Base-by-base conservation (phyloP, 257 asterid species). In the Cynanchum wilfordii region DNA sequence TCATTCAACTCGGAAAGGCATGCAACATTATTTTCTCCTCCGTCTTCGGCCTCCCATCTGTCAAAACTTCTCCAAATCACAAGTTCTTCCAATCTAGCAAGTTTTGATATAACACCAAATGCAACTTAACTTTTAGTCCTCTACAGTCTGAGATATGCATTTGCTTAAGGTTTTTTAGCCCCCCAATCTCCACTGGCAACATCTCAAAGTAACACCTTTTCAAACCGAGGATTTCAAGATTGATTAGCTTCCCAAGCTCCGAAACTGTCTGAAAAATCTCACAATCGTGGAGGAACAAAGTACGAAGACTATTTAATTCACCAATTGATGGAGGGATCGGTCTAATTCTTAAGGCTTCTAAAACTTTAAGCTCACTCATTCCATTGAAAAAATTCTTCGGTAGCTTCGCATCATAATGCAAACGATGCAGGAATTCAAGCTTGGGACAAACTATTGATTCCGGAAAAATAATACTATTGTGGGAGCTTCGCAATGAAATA, bases 191-290 rank as follows among this genome's bases (percentile, higher is more conserved):
- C 25, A 2, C 10, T 12, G 73, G 79, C 47, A 78, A 52, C 54
- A 6, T 55, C 52, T 44, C 5, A 20, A 74, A 11, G 0, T 17
- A 1, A 69, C 65, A 73, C 52, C 38, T 16, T 16, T 5, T 11
- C 50, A 69, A 52, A 49, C 63, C 10, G 19, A 78, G 66, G 24
- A 78, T 74, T 64, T 78, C 73, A n/a, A 78, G 68, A 29, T 69
- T 69, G 30, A 74, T 2, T 33, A 78, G 56, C 45, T 50, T 20
- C 0, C 79, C 70, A 44, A 78, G 30, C 40, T 22, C 17, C 29
- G 76, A 63, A 62, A 66, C 10, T 38, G 2, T 65, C 36, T 44
- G 69, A 33, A 63, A n/a, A 20, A 5, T 54, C 2, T 12, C 4
- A 52, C 78, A 42, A 22, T 2, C 6, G n/a, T 7, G 4, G 3